Evolutionary conservation across 2,329 filamentous ascomycete genomes (phyloP), one percentile per base, ranked within the genome.

Genomic region (Fusarium kyushuense): DNA sequence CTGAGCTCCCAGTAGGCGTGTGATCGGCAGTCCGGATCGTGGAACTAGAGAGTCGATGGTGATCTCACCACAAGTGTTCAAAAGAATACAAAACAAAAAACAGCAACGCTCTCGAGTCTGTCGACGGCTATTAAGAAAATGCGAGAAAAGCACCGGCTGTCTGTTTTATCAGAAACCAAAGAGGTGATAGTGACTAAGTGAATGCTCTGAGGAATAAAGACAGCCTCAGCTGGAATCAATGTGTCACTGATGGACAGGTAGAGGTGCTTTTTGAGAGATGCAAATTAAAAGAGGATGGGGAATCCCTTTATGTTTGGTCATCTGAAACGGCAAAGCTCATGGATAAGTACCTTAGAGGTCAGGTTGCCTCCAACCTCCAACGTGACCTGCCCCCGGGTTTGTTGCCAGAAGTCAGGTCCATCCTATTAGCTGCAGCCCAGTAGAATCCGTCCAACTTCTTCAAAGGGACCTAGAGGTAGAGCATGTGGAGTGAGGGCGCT

Each of bases 281-380:
- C 33, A 67, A 53, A 58, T 38, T 47, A 29, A 38, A 53, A 65
- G 63, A 46, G 69, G 71, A 67, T 29, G 52, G 59, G 48, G 64
- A 68, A 70, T 63, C 56, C 62, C 54, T 74, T 72, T 72, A 71
- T 72, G 71, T 64, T 71, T 65, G 59, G 27, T 61, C 49, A 48
- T 54, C 69, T 60, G 56, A 69, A 64, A 56, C 49, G 45, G 42
- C 42, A 58, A 58, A 55, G 56, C 36, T 55, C 62, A 32, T 36
- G 57, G 35, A 56, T 41, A 19, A 38, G n/a, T 38, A 17, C 35
- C 35, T 38, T 33, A 33, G 32, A 57, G 58, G 59, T 62, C 48
- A 69, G 65, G 65, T 59, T 70, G 63, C 62, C 69, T 67, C 65
- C 62, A 67, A 59, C 62, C 69, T 69, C 67, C 69, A 72, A 61